These are phyloP conservation scores for Lachancea quebecensis DNA, from an alignment of 805 yeast genomes.

Conservation along the genomic window DNA sequence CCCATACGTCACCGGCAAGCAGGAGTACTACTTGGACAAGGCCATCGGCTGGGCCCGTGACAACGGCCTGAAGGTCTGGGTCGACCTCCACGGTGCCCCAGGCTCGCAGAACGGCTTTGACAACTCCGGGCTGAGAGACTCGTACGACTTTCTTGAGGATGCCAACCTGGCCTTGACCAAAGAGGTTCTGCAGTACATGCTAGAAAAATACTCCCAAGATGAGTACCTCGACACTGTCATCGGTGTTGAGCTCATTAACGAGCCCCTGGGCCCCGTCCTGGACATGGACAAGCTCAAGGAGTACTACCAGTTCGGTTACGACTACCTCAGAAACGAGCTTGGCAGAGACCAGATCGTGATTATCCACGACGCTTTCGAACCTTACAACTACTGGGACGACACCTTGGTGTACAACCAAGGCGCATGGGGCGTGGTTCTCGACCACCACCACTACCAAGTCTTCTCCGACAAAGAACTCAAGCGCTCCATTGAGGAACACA, in stretches of 20 bases:
- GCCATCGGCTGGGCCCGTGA: constrained; percentile 72
- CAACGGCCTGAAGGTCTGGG: constrained; percentile 68
- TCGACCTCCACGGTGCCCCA: constrained; percentile 93
- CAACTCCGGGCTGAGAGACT: constrained; percentile 80
- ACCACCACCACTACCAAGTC: constrained; percentile 89
- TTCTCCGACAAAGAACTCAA: constrained; percentile 59
- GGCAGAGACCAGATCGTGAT: constrained; percentile 52
- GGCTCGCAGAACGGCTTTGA: constrained; percentile 97
- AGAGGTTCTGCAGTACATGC: constrained; percentile 46
- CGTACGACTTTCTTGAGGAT: constrained; percentile 44
- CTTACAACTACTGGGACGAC: constrained; percentile 55
- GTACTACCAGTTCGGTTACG: constrained; percentile 60
- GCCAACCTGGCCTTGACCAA: constrained; percentile 47
- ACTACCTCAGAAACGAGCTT: constrained; percentile 46
- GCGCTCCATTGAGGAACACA: constrained; percentile 54
- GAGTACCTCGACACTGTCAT: constrained; percentile 64
- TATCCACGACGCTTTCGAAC: constrained; percentile 78
- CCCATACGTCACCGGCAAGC: constrained; percentile 79
- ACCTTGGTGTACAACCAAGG: constrained; percentile 37
- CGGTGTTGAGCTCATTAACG: constrained; percentile 82
- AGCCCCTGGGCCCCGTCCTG: constrained; percentile 73
- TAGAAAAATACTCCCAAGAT: constrained; percentile 55
- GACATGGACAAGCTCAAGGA: constrained; percentile 51
- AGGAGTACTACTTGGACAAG: constrained; percentile 58
- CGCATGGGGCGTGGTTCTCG: constrained; percentile 66